Percentiles rank a stretch among this genome's conserved stretches.
phyloP scores from a whole-genome alignment of 2,329 filamentous ascomycete species.

The Pseudogymnoascus sp. region DNA sequence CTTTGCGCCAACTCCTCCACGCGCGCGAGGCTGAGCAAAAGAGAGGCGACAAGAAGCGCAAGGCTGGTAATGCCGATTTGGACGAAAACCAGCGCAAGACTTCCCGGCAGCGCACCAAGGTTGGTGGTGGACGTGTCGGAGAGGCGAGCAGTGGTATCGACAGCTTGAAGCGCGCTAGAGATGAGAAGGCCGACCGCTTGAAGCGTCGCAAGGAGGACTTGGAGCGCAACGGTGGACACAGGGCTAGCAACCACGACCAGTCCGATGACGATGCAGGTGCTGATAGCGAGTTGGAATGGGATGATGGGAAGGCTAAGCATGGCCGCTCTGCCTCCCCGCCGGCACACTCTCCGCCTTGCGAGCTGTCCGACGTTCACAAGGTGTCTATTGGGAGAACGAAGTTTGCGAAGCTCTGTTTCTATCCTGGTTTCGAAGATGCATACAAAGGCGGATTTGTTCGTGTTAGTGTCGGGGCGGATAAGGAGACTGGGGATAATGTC shows the following conservation, averaged over 20 bases:
- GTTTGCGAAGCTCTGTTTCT: slow-evolving; percentile 88
- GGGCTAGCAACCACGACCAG: slow-evolving; percentile 39
- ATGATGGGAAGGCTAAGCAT: slow-evolving; percentile 43
- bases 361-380: slow-evolving; percentile 74
- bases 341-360: slow-evolving; percentile 53
- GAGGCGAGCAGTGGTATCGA: slow-evolving; percentile 69
- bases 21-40: slow-evolving; percentile 56
- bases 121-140: slow-evolving; percentile 56
- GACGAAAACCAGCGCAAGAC: slow-evolving; percentile 71
- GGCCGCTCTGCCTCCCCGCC: slow-evolving; percentile 36
- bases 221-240: slow-evolving; percentile 41
- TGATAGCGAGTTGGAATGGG: slow-evolving; percentile 75
- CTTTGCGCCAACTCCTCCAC: slow-evolving; percentile 68
- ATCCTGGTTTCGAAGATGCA: slow-evolving; percentile 75
- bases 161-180: slow-evolving; percentile 49
- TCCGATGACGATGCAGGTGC: slow-evolving; percentile 57
- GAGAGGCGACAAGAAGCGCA: slow-evolving; percentile 56
- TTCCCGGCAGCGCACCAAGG: slow-evolving; percentile 59
- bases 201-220: slow-evolving; percentile 54
- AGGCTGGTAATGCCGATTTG: slow-evolving; percentile 67
- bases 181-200: slow-evolving; percentile 56
- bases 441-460: slow-evolving; percentile 80
- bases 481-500: slow-evolving; percentile 60
- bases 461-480: slow-evolving; percentile 71
- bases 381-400: slow-evolving; percentile 75